Conservation (phyloP, 495 filamentous ascomycete genomes). For the Margaritispora aquatica region DNA sequence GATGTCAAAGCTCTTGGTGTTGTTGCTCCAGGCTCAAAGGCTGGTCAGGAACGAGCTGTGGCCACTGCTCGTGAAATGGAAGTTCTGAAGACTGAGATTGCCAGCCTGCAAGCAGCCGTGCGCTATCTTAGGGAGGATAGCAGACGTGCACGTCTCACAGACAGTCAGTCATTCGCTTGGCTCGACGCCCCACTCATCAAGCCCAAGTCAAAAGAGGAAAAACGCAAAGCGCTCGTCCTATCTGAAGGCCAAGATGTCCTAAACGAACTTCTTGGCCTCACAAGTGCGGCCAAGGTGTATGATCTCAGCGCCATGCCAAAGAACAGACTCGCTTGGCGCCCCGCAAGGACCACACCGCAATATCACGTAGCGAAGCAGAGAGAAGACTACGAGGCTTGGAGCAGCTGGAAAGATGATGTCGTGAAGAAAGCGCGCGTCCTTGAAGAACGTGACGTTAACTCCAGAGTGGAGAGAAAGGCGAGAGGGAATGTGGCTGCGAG, state of each 20-base stretch:
- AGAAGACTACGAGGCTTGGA: constrained; percentile 55
- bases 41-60: constrained; percentile 51
- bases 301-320: constrained; percentile 42
- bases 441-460: constrained; percentile 18
- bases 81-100: constrained; percentile 61
- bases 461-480: constrained; percentile 20
- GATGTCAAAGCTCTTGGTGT: constrained; percentile 55
- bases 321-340: constrained; percentile 56
- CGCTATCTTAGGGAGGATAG: constrained; percentile 75
- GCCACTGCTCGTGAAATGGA: constrained; percentile 73
- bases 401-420: constrained; percentile 54
- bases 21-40: constrained; percentile 31
- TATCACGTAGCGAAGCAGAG: constrained; percentile 55
- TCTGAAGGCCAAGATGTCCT: constrained; percentile 67
- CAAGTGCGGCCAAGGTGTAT: constrained; percentile 49
- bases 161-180: constrained; percentile 55
- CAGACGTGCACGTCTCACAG: constrained; percentile 53
- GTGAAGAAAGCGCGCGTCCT: constrained; percentile 32
- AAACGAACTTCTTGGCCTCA: constrained; percentile 63
- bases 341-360: constrained; percentile 47
- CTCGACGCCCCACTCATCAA: constrained; percentile 59
- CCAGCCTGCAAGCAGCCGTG: constrained; percentile 65
- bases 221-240: constrained; percentile 52
- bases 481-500: constrained; percentile 37
- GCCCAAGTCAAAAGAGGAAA: constrained; percentile 40